Evolutionary conservation across 2,329 filamentous ascomycete species (phyloP).

Genomic region (Trichoderma atrobrunneum): DNA sequence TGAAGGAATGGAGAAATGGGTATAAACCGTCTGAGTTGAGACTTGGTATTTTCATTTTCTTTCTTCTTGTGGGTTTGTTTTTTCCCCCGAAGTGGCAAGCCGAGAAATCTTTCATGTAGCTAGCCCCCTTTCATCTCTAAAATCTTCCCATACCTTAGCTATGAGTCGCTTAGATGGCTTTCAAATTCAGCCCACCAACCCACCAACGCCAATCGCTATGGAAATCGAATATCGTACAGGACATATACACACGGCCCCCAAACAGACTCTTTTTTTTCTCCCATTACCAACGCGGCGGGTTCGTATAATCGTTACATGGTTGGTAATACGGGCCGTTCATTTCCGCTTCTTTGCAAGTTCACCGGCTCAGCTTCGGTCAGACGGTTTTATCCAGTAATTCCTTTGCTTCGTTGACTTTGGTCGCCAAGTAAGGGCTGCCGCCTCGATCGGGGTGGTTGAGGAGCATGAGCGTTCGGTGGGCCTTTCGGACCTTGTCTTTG

Average conservation of each 20-base stretch:
- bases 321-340: neutral
- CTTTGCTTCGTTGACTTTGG: slow-evolving; percentile 98
- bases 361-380: slow-evolving; percentile 20
- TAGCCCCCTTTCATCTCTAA: neutral
- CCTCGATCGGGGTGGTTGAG: slow-evolving; percentile 97
- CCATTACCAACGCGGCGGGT: neutral
- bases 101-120: neutral
- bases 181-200: slow-evolving; percentile 24
- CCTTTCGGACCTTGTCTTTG: slow-evolving; percentile 93
- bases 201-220: slow-evolving; percentile 46
- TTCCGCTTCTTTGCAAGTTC: neutral
- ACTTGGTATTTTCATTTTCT: slow-evolving; percentile 9
- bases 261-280: neutral
- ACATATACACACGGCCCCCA: slow-evolving; percentile 26
- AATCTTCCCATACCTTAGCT: slow-evolving; percentile 8
- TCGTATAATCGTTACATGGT: neutral
- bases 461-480: slow-evolving; percentile 93
- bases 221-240: slow-evolving; percentile 40
- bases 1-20: slow-evolving; percentile 14
- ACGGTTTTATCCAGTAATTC: slow-evolving; percentile 79
- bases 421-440: slow-evolving; percentile 92
- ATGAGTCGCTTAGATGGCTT: slow-evolving; percentile 22
- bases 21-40: slow-evolving; percentile 19
- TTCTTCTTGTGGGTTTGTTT: neutral
- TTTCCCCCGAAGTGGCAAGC: neutral